Conservation (phyloP, 441 rosid genomes). For the Erysimum cheiri region DNA sequence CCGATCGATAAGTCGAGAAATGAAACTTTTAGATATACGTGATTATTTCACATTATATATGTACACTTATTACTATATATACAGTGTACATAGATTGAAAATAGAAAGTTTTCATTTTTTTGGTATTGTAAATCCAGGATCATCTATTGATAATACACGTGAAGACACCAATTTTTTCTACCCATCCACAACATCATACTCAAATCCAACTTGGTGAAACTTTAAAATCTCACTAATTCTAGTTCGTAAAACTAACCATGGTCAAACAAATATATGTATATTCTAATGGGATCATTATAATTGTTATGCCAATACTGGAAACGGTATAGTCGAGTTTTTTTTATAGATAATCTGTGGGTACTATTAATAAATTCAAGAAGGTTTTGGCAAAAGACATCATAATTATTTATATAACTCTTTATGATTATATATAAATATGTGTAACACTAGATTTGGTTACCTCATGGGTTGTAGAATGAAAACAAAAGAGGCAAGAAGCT, state of each 20-base stretch:
- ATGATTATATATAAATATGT: constrained; percentile 1
- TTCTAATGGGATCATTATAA: neutral
- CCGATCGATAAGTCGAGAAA: neutral
- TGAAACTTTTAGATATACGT: neutral
- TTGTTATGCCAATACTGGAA: constrained; percentile 4
- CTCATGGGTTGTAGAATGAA: constrained; percentile 41
- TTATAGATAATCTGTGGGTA: constrained; percentile 29
- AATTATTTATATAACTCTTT: neutral
- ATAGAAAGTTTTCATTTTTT: neutral
- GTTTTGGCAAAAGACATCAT: constrained; percentile 16
- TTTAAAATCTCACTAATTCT: constrained; percentile 2
- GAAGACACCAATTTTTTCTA: neutral
- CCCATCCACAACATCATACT: neutral
- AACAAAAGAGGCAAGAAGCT: constrained; percentile 40
- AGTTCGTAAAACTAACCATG: neutral
- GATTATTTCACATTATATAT: neutral
- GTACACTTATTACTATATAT: neutral
- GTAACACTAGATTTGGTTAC: constrained; percentile 46
- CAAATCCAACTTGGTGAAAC: neutral
- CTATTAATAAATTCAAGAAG: neutral
- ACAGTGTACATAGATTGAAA: neutral
- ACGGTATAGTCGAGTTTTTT: constrained; percentile 9
- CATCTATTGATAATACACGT: neutral
- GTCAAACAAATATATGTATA: neutral
- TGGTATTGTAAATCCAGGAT: neutral